Percentiles rank a stretch among this genome's conserved stretches.
Conservation (phyloP, 2,329 filamentous ascomycete genomes). For the Xylaria sp. region DNA sequence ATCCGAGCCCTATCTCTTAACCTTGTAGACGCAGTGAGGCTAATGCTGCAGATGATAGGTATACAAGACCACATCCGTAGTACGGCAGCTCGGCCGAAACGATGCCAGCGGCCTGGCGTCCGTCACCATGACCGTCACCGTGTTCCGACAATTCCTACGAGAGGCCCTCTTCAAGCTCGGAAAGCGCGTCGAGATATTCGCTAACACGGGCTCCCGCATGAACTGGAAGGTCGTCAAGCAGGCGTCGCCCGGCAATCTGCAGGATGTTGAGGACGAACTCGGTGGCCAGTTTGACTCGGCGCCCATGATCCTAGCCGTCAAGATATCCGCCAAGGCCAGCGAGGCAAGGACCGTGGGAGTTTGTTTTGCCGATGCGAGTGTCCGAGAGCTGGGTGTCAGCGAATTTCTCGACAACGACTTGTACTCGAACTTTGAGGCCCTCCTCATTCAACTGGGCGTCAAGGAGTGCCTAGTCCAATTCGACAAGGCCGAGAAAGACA, state of each 20-base stretch:
- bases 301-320: constrained; percentile 94
- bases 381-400: constrained; percentile 93
- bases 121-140: constrained; percentile 94
- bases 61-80: constrained; percentile 97
- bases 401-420: constrained; percentile 99
- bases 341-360: constrained; percentile 91
- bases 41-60: constrained; percentile 62
- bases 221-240: constrained; percentile 94
- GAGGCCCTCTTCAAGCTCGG: constrained; percentile 93
- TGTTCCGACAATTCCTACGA: constrained; percentile 93
- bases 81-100: constrained; percentile 86
- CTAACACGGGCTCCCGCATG: constrained; percentile 78
- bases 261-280: constrained; percentile 96
- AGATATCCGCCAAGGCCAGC: constrained; percentile 85
- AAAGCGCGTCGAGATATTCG: constrained; percentile 92
- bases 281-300: constrained; percentile 87
- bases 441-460: constrained; percentile 95
- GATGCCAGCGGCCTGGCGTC: constrained; percentile 88
- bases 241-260: constrained; percentile 93
- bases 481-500: constrained; percentile 82
- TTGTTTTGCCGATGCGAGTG: constrained; percentile 97
- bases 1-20: neutral
- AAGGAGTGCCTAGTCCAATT: constrained; percentile 90
- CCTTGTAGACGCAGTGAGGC: neutral
- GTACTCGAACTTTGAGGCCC: constrained; percentile 96